A percentile compares a stretch with the other conserved stretches of the same genome.
These are phyloP conservation scores for Microdochium bolleyi DNA, from an alignment of 2,329 filamentous ascomycete genomes.

Conservation along the genomic window DNA sequence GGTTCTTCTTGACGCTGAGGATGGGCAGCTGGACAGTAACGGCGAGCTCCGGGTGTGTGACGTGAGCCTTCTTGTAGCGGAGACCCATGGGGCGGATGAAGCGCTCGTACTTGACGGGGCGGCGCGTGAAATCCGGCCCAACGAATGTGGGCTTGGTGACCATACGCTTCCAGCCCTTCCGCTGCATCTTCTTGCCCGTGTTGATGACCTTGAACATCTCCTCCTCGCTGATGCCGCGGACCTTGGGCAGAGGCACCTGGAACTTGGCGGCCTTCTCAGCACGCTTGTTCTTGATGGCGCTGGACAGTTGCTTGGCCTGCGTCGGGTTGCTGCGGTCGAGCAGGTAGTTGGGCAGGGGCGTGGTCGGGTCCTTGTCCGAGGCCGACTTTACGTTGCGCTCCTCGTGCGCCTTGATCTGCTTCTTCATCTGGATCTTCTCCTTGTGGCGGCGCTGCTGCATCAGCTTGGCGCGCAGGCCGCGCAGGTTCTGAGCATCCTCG, in stretches of 20 bases:
- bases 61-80: constrained; percentile 71
- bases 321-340: constrained; percentile 68
- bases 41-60: constrained; percentile 68
- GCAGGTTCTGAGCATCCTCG: constrained; percentile 86
- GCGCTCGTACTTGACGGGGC: constrained; percentile 70
- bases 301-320: constrained; percentile 62
- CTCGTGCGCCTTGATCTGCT: constrained; percentile 89
- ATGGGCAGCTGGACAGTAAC: constrained; percentile 86
- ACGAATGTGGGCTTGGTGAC: constrained; percentile 83
- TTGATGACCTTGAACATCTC: constrained; percentile 97
- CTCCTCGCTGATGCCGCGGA: constrained; percentile 87
- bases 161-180: constrained; percentile 69
- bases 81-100: constrained; percentile 73
- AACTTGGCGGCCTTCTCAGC: constrained; percentile 92
- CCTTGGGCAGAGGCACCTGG: constrained; percentile 85
- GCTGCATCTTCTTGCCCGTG: constrained; percentile 88
- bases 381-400: constrained; percentile 89
- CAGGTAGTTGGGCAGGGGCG: constrained; percentile 85
- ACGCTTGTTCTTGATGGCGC: constrained; percentile 92
- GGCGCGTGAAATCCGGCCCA: constrained; percentile 78
- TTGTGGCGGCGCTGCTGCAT: constrained; percentile 89
- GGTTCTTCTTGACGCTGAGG: constrained; percentile 62
- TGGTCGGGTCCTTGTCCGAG: constrained; percentile 68
- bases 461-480: constrained; percentile 85
- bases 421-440: constrained; percentile 98